A percentile compares a stretch with the other conserved stretches of the same genome.
Conservation (phyloP, 495 filamentous ascomycete species). For the Trichoderma orchidacearum region DNA sequence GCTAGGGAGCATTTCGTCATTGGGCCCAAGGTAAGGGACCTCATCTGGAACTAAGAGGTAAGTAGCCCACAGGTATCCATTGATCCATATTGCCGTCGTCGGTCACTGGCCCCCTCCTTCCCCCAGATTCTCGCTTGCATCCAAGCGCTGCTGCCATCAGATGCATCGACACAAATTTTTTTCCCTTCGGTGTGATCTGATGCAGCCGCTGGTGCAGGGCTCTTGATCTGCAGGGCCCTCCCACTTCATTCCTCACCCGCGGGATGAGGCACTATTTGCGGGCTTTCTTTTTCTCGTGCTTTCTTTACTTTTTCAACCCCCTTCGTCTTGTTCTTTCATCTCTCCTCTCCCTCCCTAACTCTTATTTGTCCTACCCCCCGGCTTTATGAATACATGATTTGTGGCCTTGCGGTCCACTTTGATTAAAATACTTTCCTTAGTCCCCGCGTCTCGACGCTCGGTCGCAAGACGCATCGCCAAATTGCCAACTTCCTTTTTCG, state of each 20-base stretch:
- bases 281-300: not conserved
- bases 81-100: too few relatives aligned
- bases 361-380: not conserved
- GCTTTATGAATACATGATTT: not conserved
- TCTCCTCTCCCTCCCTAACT: not conserved
- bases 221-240: not conserved
- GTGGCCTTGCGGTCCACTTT: not conserved
- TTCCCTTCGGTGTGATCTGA: not conserved
- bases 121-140: slow-evolving; percentile 1
- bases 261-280: not conserved
- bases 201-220: not conserved
- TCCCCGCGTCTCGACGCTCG: not conserved
- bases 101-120: not conserved
- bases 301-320: not conserved
- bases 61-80: too few relatives aligned
- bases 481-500: not conserved
- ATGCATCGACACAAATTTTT: not conserved
- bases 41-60: too few relatives aligned
- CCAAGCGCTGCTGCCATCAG: not conserved
- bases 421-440: too few relatives aligned
- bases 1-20: not conserved
- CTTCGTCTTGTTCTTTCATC: not conserved
- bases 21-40: too few relatives aligned
- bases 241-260: not conserved
- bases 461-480: not conserved